Conservation (phyloP, 1,139 yeast genomes). For the Blastobotrys persicus region DNA sequence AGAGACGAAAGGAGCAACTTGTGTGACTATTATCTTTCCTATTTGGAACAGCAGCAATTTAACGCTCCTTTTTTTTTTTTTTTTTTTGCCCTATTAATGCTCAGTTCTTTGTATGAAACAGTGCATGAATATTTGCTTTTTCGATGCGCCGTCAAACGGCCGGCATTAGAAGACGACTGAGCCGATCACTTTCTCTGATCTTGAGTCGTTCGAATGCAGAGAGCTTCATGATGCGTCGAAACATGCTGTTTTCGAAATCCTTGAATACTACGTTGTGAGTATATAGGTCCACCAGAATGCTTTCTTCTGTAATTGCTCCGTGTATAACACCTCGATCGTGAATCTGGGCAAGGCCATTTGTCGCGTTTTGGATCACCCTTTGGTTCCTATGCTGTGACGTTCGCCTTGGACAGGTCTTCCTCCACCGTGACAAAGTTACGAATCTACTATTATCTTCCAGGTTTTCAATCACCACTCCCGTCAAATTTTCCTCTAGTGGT, state of each 20-base stretch:
- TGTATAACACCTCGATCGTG: slow-evolving; percentile 1
- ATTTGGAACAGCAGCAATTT: neutral
- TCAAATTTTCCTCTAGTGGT: neutral
- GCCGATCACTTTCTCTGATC: neutral
- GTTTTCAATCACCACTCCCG: slow-evolving; percentile 2
- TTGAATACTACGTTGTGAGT: neutral
- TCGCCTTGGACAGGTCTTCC: too few species aligned
- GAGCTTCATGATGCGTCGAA: neutral
- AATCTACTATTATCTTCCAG: neutral
- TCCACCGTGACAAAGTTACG: neutral
- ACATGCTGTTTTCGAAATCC: slow-evolving; percentile 2
- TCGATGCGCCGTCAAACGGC: neutral
- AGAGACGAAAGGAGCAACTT: neutral
- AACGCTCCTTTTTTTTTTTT: neutral
- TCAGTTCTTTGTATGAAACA: neutral
- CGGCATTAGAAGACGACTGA: neutral
- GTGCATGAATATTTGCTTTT: neutral
- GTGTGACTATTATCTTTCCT: neutral
- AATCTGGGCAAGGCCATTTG: neutral
- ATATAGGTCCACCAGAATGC: neutral
- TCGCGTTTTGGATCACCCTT: neutral
- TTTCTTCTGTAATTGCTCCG: neutral
- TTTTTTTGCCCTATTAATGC: too few species aligned
- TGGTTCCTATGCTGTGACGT: neutral
- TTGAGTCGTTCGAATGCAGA: neutral